Evolutionary conservation across 768 basidiomycete genomes (phyloP), one percentile per base, ranked within the genome.

Genomic region (Pholiota conissans): DNA sequence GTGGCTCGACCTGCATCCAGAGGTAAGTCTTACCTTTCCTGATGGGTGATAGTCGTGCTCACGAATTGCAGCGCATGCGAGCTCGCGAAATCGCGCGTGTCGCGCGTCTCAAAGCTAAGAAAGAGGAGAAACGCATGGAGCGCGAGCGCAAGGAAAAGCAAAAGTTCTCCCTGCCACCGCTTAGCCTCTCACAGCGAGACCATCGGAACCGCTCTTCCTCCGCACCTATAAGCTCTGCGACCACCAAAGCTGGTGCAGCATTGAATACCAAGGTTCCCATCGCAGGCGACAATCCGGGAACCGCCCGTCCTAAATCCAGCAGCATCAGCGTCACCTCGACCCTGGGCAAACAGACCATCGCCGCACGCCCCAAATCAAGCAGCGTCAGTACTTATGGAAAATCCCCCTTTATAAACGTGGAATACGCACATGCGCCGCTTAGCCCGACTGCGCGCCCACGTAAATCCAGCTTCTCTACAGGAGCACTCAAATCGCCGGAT

Each of bases 1-100:
- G 10, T 64, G 63, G 52, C 56, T 71, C 14, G 67, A 71, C 27
- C 42, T 65, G 26, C 61, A 67, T 49, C 66, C 68, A 29, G 68
- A 71, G 60, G 70, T 69, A 37, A 5, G 24, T 62, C 3, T n/a
- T 11, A 2, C 28, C 13, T 42, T 2, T 16, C 8, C n/a, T 16
- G 30, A 34, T 24, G 20, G 27, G 5, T 18, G 13, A 10, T 6
- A n/a, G 9, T n/a, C 16, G 51, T 9, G 42, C 30, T 46, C 8
- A 26, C 24, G 11, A 46, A 34, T 20, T 10, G 16, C 37, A 68
- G 65, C 62, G 63, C 22, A 66, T 66, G 63, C 46, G 67, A 57
- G 60, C 62, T 45, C 65, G 52, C 18, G 66, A 68, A 51, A 62
- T 61, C 22, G 63, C 57, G 2, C 63, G 68, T 29, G 59, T 63